A percentile compares a stretch with the other conserved stretches of the same genome.
These are phyloP conservation scores for Isoetes taiwanensis DNA, from an alignment of 75 land plant genomes.

Conservation along the genomic window DNA sequence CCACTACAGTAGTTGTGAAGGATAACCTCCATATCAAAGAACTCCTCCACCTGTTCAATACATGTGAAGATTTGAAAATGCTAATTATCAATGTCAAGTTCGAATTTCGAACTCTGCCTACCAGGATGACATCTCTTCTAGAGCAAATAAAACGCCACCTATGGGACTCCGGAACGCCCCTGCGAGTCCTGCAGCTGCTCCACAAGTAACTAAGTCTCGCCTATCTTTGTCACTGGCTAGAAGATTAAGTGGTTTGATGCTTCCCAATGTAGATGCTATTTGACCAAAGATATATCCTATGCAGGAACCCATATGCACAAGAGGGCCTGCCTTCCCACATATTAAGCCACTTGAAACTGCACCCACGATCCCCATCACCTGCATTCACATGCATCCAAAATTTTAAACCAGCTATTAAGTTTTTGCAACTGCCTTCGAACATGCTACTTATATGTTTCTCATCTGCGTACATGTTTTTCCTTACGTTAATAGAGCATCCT, in stretches of 20 bases:
- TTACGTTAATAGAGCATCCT: too few species aligned
- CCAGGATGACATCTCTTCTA: slow-evolving; percentile 83
- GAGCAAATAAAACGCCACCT: slow-evolving; percentile 77
- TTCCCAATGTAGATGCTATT: slow-evolving; percentile 59
- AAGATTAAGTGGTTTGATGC: slow-evolving; percentile 68
- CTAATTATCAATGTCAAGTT: too few species aligned
- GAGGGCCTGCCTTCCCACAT: slow-evolving; percentile 82
- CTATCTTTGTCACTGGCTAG: slow-evolving; percentile 76
- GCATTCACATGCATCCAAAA: too few species aligned
- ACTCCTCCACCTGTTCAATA: slow-evolving; percentile 76
- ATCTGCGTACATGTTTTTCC: too few species aligned
- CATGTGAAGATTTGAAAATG: too few species aligned
- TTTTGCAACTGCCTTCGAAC: too few species aligned
- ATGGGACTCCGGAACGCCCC: slow-evolving; percentile 81
- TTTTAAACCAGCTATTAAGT: too few species aligned
- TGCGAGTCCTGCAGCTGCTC: slow-evolving; percentile 74
- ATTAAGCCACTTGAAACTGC: slow-evolving; percentile 67
- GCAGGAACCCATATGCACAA: slow-evolving; percentile 76
- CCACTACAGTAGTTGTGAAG: slow-evolving; percentile 77
- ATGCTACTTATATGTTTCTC: too few species aligned
- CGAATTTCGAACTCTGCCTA: too few species aligned
- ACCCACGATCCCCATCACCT: slow-evolving; percentile 76
- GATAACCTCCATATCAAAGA: slow-evolving; percentile 85
- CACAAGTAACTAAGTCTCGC: slow-evolving; percentile 77
- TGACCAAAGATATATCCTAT: slow-evolving; percentile 66